Base-by-base conservation (phyloP, 768 basidiomycete species). In the Kwoniella europaea region DNA sequence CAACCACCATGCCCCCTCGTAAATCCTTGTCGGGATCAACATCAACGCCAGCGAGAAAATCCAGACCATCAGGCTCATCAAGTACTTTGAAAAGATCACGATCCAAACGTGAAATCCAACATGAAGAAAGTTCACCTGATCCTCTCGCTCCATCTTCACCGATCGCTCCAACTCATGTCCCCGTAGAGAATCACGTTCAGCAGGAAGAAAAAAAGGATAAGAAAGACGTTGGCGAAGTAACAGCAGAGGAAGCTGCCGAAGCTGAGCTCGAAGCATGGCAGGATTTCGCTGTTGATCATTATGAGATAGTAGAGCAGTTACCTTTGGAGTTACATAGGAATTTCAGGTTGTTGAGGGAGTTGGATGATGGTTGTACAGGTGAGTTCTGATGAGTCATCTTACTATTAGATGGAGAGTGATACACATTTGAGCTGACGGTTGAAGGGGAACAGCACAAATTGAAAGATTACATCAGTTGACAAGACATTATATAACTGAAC, bases 301-400 rank as follows among this genome's bases (percentile, higher is more conserved):
- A 81, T 68, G 79, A 81, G 72, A 79, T 80, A 70, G 80, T 84
- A 9, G 83, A 84, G 67, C 83, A 84, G 56, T 71, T 84, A 15
- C 83, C 83, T 16, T 68, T 84, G 54, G 83, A 84, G 46, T 73
- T 84, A 62, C 82, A 84, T 65, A 69, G 83, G 41, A 84, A 82
- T 63, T 82, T 83, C 60, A 73, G 81, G 29, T 68, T 84, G 24
- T 68, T 84, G n/a, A 72, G 76, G 57, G 82, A 84, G 61, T 73
- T 82, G 13, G 83, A 84, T 52, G 80, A 83, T 59, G 79, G 79
- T 10, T 79, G 78, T 71, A 52, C 74, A 41, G 74, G 78, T 79
- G 67, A 76, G 79, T 71, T 18, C 5, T 35, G 5, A 42, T 1
- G 3, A 2, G 5, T 20, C 46, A 16, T 20, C 70, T 63, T 43